Evolutionary conservation across 192 early-diverging fungal species (phyloP).

Genomic region (Jimgerdemannia lactiflua): DNA sequence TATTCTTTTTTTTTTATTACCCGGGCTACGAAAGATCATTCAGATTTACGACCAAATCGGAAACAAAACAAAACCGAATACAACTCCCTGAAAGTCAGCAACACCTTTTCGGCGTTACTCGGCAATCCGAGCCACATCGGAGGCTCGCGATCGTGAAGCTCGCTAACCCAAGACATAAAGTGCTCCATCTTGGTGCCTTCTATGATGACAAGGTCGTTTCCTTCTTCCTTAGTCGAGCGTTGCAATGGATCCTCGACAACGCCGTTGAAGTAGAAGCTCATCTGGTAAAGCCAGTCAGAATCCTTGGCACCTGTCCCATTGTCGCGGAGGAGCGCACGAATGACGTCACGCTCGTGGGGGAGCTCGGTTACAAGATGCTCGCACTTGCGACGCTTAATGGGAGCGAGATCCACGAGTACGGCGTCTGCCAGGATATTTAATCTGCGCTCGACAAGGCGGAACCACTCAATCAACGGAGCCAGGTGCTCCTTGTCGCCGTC

Average conservation of each 20-base stretch:
- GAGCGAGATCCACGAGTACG: conserved; percentile 82
- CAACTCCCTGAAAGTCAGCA: conserved; percentile 84
- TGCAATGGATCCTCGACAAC: conserved; percentile 60
- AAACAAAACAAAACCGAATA: conserved; percentile 20
- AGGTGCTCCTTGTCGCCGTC: conserved; percentile 29
- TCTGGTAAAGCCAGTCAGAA: conserved; percentile 95
- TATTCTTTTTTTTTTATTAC: too few relatives aligned
- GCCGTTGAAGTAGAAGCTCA: conserved; percentile 79
- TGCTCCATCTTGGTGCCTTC: conserved; percentile 85
- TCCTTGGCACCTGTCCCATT: conserved; percentile 59
- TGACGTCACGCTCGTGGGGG: conserved; percentile 96
- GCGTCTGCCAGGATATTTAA: conserved; percentile 89
- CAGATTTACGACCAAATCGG: too few relatives aligned
- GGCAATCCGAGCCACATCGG: conserved; percentile 98
- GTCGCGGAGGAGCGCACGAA: conserved; percentile 60
- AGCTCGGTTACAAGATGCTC: conserved; percentile 99
- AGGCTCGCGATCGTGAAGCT: conserved; percentile 88
- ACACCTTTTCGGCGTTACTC: conserved; percentile 86
- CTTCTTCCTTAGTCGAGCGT: conserved; percentile 56
- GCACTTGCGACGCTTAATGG: conserved; percentile 89
- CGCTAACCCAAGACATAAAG: conserved; percentile 87
- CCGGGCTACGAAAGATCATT: too few relatives aligned
- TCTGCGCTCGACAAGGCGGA: conserved; percentile 62
- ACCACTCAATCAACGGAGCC: conserved; percentile 51
- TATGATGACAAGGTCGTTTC: conserved; percentile 57